Conservation (phyloP, 2,329 filamentous ascomycete species). For the Fusarium temperatum region DNA sequence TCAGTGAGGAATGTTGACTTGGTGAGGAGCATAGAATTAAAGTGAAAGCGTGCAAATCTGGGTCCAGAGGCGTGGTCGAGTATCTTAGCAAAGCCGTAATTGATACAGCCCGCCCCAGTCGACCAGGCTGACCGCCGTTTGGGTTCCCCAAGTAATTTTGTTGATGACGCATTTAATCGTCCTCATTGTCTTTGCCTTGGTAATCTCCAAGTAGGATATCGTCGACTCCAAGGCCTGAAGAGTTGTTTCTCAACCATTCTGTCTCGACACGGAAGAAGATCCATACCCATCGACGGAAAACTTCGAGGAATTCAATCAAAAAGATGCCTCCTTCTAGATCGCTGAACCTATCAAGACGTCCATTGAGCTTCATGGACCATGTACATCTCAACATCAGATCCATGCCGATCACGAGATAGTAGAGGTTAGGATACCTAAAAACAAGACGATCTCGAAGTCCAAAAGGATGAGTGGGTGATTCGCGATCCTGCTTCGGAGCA, state of each 20-base stretch:
- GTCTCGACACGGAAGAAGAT: constrained; percentile 96
- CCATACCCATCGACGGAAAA: constrained; percentile 93
- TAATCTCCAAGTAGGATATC: constrained; percentile 81
- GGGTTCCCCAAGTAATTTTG: not conserved
- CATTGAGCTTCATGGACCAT: constrained; percentile 88
- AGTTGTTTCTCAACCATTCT: constrained; percentile 77
- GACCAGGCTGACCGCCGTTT: constrained; percentile 15
- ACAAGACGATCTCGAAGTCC: constrained; percentile 79
- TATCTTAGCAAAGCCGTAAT: constrained; percentile 22
- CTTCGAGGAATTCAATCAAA: constrained; percentile 84
- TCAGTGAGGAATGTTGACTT: constrained; percentile 3
- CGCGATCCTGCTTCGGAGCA: constrained; percentile 64
- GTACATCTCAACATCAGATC: constrained; percentile 88
- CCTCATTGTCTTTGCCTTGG: constrained; percentile 64
- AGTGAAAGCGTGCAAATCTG: constrained; percentile 7
- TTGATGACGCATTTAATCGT: constrained; percentile 42
- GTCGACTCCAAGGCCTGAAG: constrained; percentile 65
- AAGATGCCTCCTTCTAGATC: constrained; percentile 92
- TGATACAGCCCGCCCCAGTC: constrained; percentile 33
- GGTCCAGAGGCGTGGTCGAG: constrained; percentile 11
- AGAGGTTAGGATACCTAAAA: constrained; percentile 76
- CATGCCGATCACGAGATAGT: constrained; percentile 81
- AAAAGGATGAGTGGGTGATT: constrained; percentile 73
- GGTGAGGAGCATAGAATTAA: not conserved
- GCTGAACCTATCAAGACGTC: constrained; percentile 82